phyloP scores from a whole-genome alignment of 352 stramenopile genomes.

The Phytophthora sojae region DNA sequence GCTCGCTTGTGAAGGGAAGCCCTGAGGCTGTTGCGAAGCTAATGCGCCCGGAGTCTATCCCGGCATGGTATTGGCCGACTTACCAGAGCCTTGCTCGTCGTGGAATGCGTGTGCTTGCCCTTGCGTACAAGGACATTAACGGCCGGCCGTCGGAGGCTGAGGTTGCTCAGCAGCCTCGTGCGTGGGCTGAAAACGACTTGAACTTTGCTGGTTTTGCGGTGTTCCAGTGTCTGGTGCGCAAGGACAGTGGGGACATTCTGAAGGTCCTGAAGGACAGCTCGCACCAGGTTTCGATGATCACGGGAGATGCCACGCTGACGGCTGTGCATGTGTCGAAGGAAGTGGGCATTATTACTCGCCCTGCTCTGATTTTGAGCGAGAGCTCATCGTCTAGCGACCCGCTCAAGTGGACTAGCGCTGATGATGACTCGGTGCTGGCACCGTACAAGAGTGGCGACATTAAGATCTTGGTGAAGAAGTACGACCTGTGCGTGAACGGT shows the following conservation, averaged over 20 bases:
- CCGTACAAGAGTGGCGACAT: slow-evolving; percentile 78
- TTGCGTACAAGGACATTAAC: slow-evolving; percentile 95
- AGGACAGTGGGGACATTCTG: slow-evolving; percentile 96
- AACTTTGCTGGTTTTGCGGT: slow-evolving; percentile 96
- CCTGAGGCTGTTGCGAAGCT: slow-evolving; percentile 94
- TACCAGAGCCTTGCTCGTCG: slow-evolving; percentile 86
- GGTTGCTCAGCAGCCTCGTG: slow-evolving; percentile 82
- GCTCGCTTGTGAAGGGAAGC: slow-evolving; percentile 97
- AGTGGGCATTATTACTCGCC: slow-evolving; percentile 92
- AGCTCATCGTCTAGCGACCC: slow-evolving; percentile 37
- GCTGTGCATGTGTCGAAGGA: slow-evolving; percentile 97
- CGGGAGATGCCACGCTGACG: slow-evolving; percentile 97
- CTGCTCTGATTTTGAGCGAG: slow-evolving; percentile 78
- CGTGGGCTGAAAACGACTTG: slow-evolving; percentile 94
- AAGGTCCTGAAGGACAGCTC: slow-evolving; percentile 92
- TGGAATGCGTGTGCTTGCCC: slow-evolving; percentile 94
- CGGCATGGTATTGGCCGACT: slow-evolving; percentile 91
- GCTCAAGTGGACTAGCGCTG: slow-evolving; percentile 84
- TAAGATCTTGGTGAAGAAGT: slow-evolving; percentile 70
- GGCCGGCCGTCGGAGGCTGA: slow-evolving; percentile 72
- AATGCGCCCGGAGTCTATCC: slow-evolving; percentile 84
- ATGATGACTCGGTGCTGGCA: slow-evolving; percentile 74
- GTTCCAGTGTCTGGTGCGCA: slow-evolving; percentile 94
- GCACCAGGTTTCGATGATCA: slow-evolving; percentile 98
- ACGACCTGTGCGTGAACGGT: slow-evolving; percentile 88